Evolutionary conservation across 2,329 filamentous ascomycete species (phyloP), one percentile per base, ranked within the genome.

Genomic region (Ophiostoma pallidulum): DNA sequence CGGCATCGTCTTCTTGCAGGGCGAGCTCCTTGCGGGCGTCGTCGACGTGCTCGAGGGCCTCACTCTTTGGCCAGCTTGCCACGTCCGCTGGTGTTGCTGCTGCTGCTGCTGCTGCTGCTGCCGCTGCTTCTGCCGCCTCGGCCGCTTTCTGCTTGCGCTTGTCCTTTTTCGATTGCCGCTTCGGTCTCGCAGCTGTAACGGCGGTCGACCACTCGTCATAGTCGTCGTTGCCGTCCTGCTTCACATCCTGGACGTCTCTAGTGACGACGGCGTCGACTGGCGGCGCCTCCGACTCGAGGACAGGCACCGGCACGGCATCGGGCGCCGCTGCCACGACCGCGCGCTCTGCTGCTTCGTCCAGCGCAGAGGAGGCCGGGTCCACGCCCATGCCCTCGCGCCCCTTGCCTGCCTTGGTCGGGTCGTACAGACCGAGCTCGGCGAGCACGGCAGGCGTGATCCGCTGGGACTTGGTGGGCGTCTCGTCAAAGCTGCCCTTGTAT

Each of bases 311-410:
- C 19, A 31, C 39, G 3, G 18, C 39, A 4, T 18, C 39, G 12
- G 14, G 9, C 18, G 28, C 39, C 9, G 19, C 39, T 20, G 69
- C 72, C 61, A 72, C 67, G 51, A 74, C 44, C 64, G 59, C 55
- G 67, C 74, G 53, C 62, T 66, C 12, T 58, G 62, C 52, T 62
- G 70, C 53, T 59, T 65, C 5, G 41, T 45, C n/a, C n/a, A n/a
- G n/a, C n/a, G n/a, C n/a, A n/a, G n/a, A n/a, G n/a, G n/a, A n/a
- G n/a, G n/a, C n/a, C n/a, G n/a, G n/a, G n/a, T n/a, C n/a, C n/a
- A n/a, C n/a, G n/a, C n/a, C n/a, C n/a, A n/a, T n/a, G n/a, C n/a
- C n/a, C n/a, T n/a, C n/a, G n/a, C n/a, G n/a, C n/a, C n/a, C n/a
- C n/a, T n/a, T n/a, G n/a, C n/a, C n/a, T n/a, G n/a, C n/a, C 20